Evolutionary conservation across 129 eudicot species (phyloP).

Genomic region (Saussurea involucrata): DNA sequence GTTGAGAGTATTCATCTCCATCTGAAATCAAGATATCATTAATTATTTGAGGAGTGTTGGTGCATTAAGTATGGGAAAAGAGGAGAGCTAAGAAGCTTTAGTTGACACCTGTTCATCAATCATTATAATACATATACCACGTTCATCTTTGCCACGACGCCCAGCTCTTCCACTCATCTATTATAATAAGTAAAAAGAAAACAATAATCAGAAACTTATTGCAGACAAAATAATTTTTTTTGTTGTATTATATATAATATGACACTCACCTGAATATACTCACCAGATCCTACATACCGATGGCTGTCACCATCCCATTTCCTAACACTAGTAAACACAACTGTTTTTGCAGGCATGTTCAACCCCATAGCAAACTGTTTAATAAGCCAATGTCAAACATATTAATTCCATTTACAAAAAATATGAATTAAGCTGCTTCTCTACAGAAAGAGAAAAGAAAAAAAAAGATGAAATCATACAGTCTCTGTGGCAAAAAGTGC

Average conservation of each 20-base stretch:
- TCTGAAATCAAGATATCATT: conserved; percentile 34
- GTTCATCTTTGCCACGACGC: conserved; percentile 99
- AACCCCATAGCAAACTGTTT: conserved; percentile 97
- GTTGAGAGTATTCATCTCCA: conserved; percentile 94
- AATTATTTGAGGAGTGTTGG: neutral
- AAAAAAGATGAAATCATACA: conserved; percentile 26
- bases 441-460: neutral
- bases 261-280: conserved; percentile 93
- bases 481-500: conserved; percentile 99
- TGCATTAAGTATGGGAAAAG: neutral
- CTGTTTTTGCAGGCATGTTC: conserved; percentile 99
- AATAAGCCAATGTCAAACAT: conserved; percentile 4
- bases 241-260: neutral
- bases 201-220: conserved; percentile 16
- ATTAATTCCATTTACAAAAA: neutral
- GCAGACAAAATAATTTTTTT: neutral
- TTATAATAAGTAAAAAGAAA: conserved; percentile 20
- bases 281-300: conserved; percentile 97
- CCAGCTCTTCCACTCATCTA: conserved; percentile 99
- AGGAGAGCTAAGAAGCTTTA: neutral
- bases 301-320: conserved; percentile 99
- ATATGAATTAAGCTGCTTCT: neutral
- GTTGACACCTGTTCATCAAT: conserved; percentile 79
- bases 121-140: conserved; percentile 97
- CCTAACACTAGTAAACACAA: conserved; percentile 83